These are phyloP conservation scores for Leucaena leucocephala DNA, from an alignment of 306 rosid species.

Conservation along the genomic window DNA sequence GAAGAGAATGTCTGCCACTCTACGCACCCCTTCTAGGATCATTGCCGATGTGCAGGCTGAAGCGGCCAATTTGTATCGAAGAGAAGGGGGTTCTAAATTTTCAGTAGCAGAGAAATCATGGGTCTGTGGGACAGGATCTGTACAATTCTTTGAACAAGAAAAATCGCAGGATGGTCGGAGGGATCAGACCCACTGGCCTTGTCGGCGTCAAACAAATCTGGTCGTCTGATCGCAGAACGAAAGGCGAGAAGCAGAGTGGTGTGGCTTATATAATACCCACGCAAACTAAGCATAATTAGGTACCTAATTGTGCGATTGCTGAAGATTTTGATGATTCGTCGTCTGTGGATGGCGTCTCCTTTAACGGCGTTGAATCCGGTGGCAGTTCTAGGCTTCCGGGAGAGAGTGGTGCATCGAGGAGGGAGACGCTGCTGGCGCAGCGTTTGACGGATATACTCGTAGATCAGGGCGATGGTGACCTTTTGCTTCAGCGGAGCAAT, in stretches of 20 bases:
- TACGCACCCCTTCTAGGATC: constrained; percentile 64
- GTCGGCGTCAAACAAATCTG: no score
- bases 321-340: constrained; percentile 54
- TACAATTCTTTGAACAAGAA: constrained; percentile 59
- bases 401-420: constrained; percentile 48
- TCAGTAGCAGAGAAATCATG: constrained; percentile 80
- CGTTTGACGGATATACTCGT: constrained; percentile 77
- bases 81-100: constrained; percentile 77
- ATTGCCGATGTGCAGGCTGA: constrained; percentile 88
- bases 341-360: constrained; percentile 39
- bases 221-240: no score
- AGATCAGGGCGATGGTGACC: constrained; percentile 78
- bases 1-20: constrained; percentile 69
- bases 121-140: constrained; percentile 90
- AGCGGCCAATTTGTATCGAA: constrained; percentile 81
- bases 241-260: no score
- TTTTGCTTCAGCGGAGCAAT: constrained; percentile 75
- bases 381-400: constrained; percentile 29
- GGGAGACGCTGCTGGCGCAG: constrained; percentile 67
- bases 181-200: no score
- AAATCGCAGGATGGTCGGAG: no score
- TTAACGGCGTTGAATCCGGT: constrained; percentile 42
- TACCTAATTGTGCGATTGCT: constrained; percentile 38
- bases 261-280: no score
- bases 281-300: no score